Conservation (phyloP, 2,329 filamentous ascomycete genomes). For the Sodiomyces alkalinus region DNA sequence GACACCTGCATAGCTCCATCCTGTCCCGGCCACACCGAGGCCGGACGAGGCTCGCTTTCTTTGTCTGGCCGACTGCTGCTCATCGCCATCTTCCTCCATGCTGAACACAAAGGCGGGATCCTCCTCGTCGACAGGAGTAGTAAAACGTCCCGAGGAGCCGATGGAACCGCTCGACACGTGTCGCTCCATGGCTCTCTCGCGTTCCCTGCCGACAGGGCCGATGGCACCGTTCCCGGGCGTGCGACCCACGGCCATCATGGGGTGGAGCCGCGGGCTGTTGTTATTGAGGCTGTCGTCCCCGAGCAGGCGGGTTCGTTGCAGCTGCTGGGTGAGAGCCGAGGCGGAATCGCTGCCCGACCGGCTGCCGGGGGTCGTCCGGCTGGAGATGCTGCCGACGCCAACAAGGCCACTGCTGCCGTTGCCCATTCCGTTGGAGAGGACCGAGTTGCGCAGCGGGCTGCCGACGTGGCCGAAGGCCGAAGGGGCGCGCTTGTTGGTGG, state of each 20-base stretch:
- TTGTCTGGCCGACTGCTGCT: slow-evolving; percentile 25
- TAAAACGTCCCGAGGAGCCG: slow-evolving; percentile 41
- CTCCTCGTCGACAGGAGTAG: slow-evolving; percentile 51
- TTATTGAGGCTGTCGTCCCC: slow-evolving; percentile 28
- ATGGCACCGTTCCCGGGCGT: slow-evolving; percentile 22
- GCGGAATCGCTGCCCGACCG: slow-evolving; percentile 35
- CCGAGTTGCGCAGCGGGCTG: slow-evolving; percentile 48
- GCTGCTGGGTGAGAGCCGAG: slow-evolving; percentile 44
- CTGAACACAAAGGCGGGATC: slow-evolving; percentile 48
- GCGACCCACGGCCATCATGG: slow-evolving; percentile 25
- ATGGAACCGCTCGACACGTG: slow-evolving; percentile 46
- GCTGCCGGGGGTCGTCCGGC: slow-evolving; percentile 23
- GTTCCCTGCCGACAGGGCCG: slow-evolving; percentile 22
- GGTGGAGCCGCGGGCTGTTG: slow-evolving; percentile 34
- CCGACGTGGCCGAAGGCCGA: slow-evolving; percentile 54
- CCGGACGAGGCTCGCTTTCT: slow-evolving; percentile 34
- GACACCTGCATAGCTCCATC: slow-evolving; percentile 7
- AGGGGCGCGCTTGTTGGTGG: slow-evolving; percentile 18
- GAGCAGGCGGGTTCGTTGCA: slow-evolving; percentile 42
- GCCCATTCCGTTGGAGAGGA: slow-evolving; percentile 38
- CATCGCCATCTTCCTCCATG: slow-evolving; percentile 48
- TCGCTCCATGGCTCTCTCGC: slow-evolving; percentile 31
- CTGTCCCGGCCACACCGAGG: slow-evolving; percentile 23
- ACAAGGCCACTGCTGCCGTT: slow-evolving; percentile 16
- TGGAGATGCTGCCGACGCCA: too few relatives aligned